These are phyloP conservation scores for Globisporangium rhizosaccharum DNA, from an alignment of 352 stramenopile species.

Conservation along the genomic window DNA sequence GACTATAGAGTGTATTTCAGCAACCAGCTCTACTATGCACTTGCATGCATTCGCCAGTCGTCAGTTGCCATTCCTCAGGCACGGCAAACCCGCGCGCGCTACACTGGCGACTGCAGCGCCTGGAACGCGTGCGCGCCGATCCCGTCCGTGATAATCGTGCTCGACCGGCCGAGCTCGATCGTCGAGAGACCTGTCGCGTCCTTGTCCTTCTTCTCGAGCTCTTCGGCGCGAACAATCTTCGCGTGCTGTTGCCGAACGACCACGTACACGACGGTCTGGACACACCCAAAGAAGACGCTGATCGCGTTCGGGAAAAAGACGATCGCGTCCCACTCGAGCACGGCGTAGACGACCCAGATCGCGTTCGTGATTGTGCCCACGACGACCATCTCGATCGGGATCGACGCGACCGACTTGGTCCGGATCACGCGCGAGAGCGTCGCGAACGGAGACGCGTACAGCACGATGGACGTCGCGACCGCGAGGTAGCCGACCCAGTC, in stretches of 20 bases:
- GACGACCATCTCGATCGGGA: conserved; percentile 26
- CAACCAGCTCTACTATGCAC: too few species aligned
- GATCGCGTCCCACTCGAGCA: conserved; percentile 19
- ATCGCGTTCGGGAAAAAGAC: conserved; percentile 12
- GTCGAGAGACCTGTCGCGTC: not conserved
- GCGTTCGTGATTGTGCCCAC: conserved; percentile 27
- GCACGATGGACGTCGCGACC: conserved; percentile 20
- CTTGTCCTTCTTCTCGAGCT: conserved; percentile 2
- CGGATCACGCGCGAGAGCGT: conserved; percentile 23
- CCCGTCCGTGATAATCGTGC: not conserved
- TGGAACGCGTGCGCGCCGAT: not conserved
- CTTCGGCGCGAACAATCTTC: not conserved
- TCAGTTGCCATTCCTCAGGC: not conserved
- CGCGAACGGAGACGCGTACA: conserved; percentile 32
- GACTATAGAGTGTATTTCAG: too few species aligned
- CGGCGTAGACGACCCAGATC: conserved; percentile 32
- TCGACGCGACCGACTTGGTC: conserved; percentile 23
- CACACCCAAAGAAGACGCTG: conserved; percentile 7
- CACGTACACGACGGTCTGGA: conserved; percentile 6
- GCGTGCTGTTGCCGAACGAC: not conserved
- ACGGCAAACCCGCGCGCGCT: not conserved
- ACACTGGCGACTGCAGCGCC: not conserved
- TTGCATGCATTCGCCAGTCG: not conserved
- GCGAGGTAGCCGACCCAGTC: conserved; percentile 22
- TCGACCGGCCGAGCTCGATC: not conserved